These are phyloP conservation scores for Atractiella rhizophila DNA, from an alignment of 768 basidiomycete genomes.

Conservation along the genomic window DNA sequence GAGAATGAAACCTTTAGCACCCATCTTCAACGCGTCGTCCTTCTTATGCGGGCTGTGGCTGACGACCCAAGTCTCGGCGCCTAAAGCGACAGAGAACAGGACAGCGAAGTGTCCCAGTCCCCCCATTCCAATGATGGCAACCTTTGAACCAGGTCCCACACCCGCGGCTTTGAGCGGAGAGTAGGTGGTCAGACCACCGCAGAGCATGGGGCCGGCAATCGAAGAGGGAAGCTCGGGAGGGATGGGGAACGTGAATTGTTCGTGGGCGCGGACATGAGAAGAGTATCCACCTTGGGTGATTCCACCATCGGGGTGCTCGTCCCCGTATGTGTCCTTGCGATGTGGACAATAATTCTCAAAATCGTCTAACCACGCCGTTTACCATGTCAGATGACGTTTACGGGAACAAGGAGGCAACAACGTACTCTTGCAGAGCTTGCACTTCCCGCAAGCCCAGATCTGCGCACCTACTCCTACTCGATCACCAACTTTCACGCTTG, in stretches of 20 bases:
- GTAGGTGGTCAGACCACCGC: slow-evolving; percentile 20
- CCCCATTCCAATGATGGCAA: slow-evolving; percentile 40
- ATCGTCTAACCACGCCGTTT: too few relatives aligned
- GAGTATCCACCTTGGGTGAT: slow-evolving; percentile 21
- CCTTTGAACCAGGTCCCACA: slow-evolving; percentile 32
- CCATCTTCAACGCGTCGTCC: slow-evolving; percentile 34
- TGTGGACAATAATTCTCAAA: too few relatives aligned
- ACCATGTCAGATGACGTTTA: too few relatives aligned
- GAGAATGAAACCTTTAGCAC: slow-evolving; percentile 31
- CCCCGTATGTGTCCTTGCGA: slow-evolving; percentile 12
- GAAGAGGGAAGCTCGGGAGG: slow-evolving; percentile 19
- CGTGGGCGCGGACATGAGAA: slow-evolving; percentile 16
- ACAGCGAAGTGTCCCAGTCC: slow-evolving; percentile 24
- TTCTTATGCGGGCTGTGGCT: slow-evolving; percentile 21
- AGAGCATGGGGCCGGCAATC: slow-evolving; percentile 14
- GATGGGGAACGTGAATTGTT: slow-evolving; percentile 22
- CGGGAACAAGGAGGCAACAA: too few relatives aligned
- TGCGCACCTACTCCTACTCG: slow-evolving; percentile 8
- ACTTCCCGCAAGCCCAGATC: neutral
- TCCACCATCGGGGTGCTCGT: slow-evolving; percentile 3
- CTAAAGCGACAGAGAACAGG: slow-evolving; percentile 15
- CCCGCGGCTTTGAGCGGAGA: slow-evolving; percentile 25
- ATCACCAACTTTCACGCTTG: slow-evolving; percentile 21
- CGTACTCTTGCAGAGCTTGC: too few relatives aligned
- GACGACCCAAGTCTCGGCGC: slow-evolving; percentile 18